phyloP scores from a whole-genome alignment of 257 asterid genomes.

The Nicotiana otophora region DNA sequence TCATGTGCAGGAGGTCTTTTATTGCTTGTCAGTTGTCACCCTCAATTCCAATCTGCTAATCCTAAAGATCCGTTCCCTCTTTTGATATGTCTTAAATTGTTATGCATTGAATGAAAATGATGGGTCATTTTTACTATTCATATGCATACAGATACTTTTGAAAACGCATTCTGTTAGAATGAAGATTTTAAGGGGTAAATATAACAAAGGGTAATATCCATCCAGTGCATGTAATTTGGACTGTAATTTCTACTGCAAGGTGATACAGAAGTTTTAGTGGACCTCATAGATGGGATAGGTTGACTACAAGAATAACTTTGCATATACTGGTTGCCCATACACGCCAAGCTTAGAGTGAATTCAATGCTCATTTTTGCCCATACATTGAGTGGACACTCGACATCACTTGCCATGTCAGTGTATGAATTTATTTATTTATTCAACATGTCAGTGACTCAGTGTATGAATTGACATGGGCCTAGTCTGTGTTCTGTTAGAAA shows the following conservation, averaged over 20 bases:
- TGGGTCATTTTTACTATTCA: not conserved
- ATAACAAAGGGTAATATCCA: not conserved
- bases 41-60: not conserved
- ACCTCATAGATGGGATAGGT: not conserved
- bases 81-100: not conserved
- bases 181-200: not conserved
- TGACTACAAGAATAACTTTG: not conserved
- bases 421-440: no score
- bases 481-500: not conserved
- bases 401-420: not conserved
- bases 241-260: not conserved
- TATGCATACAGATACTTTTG: not conserved
- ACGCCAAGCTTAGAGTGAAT: no score
- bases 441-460: no score
- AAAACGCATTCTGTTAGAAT: not conserved
- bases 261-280: not conserved
- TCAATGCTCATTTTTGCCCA: not conserved
- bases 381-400: not conserved
- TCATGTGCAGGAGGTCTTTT: constrained; percentile 5
- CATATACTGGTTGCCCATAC: not conserved
- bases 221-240: not conserved
- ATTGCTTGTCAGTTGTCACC: not conserved
- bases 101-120: not conserved
- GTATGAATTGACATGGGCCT: not conserved
- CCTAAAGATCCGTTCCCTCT: not conserved